Conservation (phyloP, 2,329 filamentous ascomycete species). For the Plenodomus biglobosus region DNA sequence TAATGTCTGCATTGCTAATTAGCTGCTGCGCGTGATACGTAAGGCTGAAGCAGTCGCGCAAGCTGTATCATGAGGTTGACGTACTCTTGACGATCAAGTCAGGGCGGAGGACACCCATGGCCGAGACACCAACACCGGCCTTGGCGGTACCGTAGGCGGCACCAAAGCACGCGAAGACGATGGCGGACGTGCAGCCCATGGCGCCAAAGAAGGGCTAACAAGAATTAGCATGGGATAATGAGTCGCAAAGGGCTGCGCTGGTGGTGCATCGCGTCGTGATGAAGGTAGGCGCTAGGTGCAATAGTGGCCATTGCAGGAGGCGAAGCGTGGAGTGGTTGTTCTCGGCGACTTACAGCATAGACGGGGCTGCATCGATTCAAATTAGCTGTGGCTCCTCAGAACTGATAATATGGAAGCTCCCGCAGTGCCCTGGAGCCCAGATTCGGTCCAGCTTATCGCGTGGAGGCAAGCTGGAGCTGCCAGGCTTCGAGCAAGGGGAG, state of each 20-base stretch:
- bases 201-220: conserved; percentile 87
- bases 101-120: conserved; percentile 96
- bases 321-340: conserved; percentile 16
- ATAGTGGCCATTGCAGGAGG: conserved; percentile 26
- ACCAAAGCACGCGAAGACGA: conserved; percentile 95
- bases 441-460: conserved; percentile 39
- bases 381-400: conserved; percentile 33
- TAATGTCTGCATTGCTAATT: conserved; percentile 70
- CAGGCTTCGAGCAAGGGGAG: conserved; percentile 26
- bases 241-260: conserved; percentile 1
- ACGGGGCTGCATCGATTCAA: conserved; percentile 70
- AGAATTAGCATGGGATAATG: conserved; percentile 23
- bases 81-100: conserved; percentile 99
- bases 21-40: conserved; percentile 4
- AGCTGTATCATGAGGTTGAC: conserved; percentile 39
- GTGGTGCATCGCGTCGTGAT: conserved; percentile 8
- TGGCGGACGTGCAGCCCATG: conserved; percentile 93
- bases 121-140: conserved; percentile 96
- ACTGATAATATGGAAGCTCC: conserved; percentile 1
- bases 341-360: conserved; percentile 83
- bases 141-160: conserved; percentile 99
- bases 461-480: conserved; percentile 43
- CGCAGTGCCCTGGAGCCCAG: conserved; percentile 16
- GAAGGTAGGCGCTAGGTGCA: conserved; percentile 14
- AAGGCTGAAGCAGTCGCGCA: neutral